Evolutionary conservation across 805 yeast species (phyloP).

Genomic region (Isabelozyma heimii): DNA sequence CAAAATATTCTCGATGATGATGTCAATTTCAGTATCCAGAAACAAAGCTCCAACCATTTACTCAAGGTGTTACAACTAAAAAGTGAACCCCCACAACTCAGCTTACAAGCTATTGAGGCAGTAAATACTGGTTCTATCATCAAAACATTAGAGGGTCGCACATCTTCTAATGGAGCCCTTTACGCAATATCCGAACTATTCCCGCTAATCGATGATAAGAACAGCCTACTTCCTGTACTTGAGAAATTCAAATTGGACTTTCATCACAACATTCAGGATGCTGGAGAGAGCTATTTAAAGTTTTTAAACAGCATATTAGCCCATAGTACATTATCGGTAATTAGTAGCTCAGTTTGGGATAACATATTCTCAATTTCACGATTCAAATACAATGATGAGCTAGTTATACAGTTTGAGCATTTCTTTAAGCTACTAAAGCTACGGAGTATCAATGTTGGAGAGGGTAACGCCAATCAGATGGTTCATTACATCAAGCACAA

Average conservation of each 20-base stretch:
- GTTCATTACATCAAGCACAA: conserved; percentile 35
- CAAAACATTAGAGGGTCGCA: background rate
- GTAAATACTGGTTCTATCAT: too few relatives aligned
- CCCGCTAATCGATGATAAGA: background rate
- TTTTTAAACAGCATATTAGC: conserved; percentile 10
- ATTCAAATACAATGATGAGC: conserved; percentile 2
- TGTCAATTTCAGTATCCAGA: conserved; percentile 31
- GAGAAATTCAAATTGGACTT: conserved; percentile 20
- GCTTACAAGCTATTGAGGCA: background rate
- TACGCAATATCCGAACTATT: conserved; percentile 6
- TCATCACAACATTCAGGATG: conserved; percentile 27
- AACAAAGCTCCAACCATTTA: conserved; percentile 41
- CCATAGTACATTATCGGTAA: background rate
- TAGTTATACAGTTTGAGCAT: conserved; percentile 7
- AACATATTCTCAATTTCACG: conserved; percentile 14
- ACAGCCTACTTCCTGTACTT: background rate
- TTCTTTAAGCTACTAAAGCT: conserved; percentile 13
- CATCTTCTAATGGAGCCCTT: conserved; percentile 1
- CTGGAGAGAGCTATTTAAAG: conserved; percentile 35
- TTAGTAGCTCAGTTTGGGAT: conserved; percentile 9
- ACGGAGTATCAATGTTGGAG: conserved; percentile 1
- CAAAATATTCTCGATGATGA: conserved; percentile 33
- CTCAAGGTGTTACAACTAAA: background rate
- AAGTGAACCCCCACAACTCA: background rate
- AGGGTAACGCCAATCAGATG: conserved; percentile 23